phyloP scores from a whole-genome alignment of 169 alveolate genomes.

The Cryptosporidium ubiquitum region DNA sequence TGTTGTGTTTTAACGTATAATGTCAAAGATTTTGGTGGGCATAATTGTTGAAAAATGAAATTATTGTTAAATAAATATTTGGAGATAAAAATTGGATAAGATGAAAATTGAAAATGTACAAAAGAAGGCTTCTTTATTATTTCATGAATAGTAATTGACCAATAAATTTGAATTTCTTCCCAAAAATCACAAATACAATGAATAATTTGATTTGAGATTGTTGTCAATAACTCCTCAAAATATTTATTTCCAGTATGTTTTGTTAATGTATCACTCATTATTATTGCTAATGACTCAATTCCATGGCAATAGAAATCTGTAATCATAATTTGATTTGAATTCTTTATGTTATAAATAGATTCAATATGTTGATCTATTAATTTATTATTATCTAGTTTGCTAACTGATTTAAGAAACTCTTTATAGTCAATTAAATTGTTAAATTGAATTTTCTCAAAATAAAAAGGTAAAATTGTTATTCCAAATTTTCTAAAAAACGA shows the following conservation, averaged over 20 bases:
- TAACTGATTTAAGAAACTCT: neutral
- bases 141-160: neutral
- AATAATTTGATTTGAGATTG: neutral
- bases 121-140: neutral
- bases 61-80: neutral
- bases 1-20: neutral
- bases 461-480: constrained; percentile 41
- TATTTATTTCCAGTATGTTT: neutral
- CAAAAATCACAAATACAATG: constrained; percentile 5
- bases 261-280: neutral
- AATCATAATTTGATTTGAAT: neutral
- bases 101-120: constrained; percentile 19
- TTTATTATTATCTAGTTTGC: neutral
- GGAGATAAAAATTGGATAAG: constrained; percentile 26
- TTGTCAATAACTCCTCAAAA: neutral
- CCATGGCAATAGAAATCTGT: constrained; percentile 32
- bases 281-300: constrained; percentile 9
- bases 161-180: constrained; percentile 22
- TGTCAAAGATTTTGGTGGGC: constrained; percentile 6
- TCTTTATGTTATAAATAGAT: neutral
- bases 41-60: constrained; percentile 1
- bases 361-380: neutral
- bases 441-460: constrained; percentile 11
- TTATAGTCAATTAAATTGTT: neutral
- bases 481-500: constrained; percentile 25